phyloP scores from a whole-genome alignment of 1,284 basidiomycete genomes.

The Schizopora paradoxa region DNA sequence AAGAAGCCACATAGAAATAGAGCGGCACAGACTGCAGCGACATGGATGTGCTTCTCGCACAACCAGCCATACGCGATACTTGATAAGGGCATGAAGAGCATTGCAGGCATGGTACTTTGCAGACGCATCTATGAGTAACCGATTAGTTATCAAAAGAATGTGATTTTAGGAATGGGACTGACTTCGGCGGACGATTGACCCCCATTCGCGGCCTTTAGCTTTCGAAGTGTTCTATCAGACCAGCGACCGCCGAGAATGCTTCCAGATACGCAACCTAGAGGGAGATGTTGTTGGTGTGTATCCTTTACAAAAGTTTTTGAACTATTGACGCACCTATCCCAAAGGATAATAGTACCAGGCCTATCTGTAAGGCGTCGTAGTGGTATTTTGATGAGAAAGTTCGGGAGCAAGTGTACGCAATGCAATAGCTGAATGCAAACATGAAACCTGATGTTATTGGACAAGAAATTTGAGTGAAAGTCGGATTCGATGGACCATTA shows the following conservation, averaged over 20 bases:
- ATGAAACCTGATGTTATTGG: constrained; percentile 45
- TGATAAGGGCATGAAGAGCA: constrained; percentile 51
- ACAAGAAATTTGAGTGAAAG: constrained; percentile 8
- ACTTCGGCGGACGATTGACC: constrained; percentile 67
- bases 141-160: background rate
- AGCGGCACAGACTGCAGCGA: constrained; percentile 58
- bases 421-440: constrained; percentile 69
- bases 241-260: constrained; percentile 73
- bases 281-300: constrained; percentile 7
- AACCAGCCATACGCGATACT: constrained; percentile 77
- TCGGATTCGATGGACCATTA: no score
- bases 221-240: constrained; percentile 61
- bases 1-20: constrained; percentile 66
- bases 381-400: constrained; percentile 61
- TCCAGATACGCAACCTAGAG: constrained; percentile 58
- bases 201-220: constrained; percentile 53
- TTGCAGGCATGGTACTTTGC: constrained; percentile 51
- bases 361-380: constrained; percentile 68
- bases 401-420: constrained; percentile 67
- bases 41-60: constrained; percentile 53
- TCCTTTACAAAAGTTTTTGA: background rate
- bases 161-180: constrained; percentile 17
- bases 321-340: constrained; percentile 50
- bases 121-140: constrained; percentile 57
- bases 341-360: constrained; percentile 70